phyloP scores from a whole-genome alignment of 495 filamentous ascomycete species.

The Halenospora varia region DNA sequence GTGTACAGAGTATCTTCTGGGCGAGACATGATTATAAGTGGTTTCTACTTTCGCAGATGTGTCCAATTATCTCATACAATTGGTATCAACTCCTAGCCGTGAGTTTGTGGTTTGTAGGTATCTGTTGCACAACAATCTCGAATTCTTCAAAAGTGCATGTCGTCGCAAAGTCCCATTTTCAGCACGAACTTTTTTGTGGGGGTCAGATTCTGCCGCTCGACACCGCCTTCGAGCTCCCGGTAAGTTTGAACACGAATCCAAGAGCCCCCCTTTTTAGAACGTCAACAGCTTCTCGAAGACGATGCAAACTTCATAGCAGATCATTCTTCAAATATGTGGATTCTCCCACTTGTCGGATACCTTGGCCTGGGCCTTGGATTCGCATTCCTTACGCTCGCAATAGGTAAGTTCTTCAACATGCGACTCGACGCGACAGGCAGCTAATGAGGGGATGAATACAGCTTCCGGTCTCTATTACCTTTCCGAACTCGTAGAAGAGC shows the following conservation, averaged over 20 bases:
- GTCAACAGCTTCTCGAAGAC: neutral
- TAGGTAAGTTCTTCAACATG: constrained; percentile 55
- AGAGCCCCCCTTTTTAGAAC: neutral
- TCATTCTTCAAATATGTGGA: constrained; percentile 63
- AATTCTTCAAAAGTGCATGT: constrained; percentile 9
- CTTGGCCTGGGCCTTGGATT: constrained; percentile 85
- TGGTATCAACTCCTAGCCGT: neutral
- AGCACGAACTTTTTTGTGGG: constrained; percentile 16
- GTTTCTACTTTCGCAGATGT: constrained; percentile 21
- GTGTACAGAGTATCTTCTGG: constrained; percentile 88
- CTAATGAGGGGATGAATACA: constrained; percentile 29
- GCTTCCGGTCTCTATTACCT: constrained; percentile 97
- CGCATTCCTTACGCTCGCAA: constrained; percentile 86
- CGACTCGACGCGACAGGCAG: neutral
- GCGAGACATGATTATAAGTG: constrained; percentile 71
- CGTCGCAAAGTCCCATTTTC: constrained; percentile 1
- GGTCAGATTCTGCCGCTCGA: constrained; percentile 1
- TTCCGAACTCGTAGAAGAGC: constrained; percentile 95
- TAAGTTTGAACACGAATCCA: neutral
- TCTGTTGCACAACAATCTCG: neutral
- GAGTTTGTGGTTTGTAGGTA: neutral
- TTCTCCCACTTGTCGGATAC: constrained; percentile 86
- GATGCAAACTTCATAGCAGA: constrained; percentile 22
- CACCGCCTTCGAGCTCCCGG: neutral
- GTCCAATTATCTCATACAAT: constrained; percentile 14